Evolutionary conservation across 2,329 filamentous ascomycete species (phyloP).

Genomic region (Penicillium sp.): DNA sequence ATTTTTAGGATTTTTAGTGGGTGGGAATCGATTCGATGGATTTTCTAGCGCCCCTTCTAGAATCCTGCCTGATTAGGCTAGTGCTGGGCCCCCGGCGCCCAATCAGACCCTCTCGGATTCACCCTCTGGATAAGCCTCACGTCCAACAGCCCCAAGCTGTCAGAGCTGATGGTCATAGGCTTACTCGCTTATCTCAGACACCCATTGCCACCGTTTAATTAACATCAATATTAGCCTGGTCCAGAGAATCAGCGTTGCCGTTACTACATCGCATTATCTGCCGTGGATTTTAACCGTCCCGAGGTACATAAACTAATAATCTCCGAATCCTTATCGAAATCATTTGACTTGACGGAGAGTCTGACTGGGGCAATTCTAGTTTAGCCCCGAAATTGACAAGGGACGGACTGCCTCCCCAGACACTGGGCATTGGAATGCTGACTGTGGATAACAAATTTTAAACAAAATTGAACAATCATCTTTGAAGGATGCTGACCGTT

Average conservation of each 20-base stretch:
- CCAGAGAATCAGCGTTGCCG: background rate
- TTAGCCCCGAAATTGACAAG: background rate
- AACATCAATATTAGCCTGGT: background rate
- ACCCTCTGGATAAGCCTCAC: background rate
- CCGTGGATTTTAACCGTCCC: background rate
- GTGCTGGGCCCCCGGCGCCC: background rate
- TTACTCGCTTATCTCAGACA: background rate
- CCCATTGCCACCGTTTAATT: background rate
- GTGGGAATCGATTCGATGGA: background rate
- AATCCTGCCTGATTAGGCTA: background rate
- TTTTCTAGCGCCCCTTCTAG: slow-evolving; percentile 4
- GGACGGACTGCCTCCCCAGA: too few relatives aligned
- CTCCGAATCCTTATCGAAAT: background rate
- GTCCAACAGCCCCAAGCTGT: too few relatives aligned
- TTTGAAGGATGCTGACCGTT: background rate
- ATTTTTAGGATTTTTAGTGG: too few relatives aligned
- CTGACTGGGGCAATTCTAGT: background rate
- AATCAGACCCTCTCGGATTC: background rate
- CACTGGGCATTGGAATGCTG: too few relatives aligned
- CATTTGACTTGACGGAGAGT: too few relatives aligned
- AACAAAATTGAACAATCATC: background rate
- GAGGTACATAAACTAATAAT: background rate
- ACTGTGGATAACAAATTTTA: too few relatives aligned
- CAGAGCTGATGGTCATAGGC: background rate
- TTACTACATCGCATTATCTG: background rate